phyloP scores from a whole-genome alignment of 176 grass and related monocot genomes.

The Phragmites australis region DNA sequence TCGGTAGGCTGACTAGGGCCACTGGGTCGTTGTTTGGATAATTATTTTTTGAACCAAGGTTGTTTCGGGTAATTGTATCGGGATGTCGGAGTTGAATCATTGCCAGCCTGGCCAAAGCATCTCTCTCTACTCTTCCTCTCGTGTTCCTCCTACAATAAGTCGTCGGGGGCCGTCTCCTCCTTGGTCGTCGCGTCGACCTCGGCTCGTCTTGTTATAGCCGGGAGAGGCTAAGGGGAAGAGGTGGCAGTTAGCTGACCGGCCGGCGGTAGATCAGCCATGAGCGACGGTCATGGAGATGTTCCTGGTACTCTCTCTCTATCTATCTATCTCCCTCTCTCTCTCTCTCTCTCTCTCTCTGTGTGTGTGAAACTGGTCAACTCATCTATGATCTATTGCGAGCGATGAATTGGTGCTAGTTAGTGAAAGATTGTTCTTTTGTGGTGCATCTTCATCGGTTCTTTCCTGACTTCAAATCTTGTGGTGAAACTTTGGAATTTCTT shows the following conservation, averaged over 20 bases:
- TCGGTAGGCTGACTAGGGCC: neutral
- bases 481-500: neutral
- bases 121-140: neutral
- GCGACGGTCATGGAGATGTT: neutral
- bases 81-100: neutral
- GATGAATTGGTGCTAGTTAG: neutral
- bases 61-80: neutral
- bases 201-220: neutral
- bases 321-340: too few relatives aligned
- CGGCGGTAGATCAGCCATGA: slow-evolving; percentile 29
- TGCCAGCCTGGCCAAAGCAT: neutral
- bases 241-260: neutral
- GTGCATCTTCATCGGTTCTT: too few relatives aligned
- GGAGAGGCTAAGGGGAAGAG: neutral
- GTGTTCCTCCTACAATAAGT: too few relatives aligned
- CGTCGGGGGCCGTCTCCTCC: too few relatives aligned
- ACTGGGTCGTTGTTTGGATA: neutral
- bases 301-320: too few relatives aligned
- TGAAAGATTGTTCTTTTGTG: neutral
- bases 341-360: too few relatives aligned
- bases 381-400: neutral
- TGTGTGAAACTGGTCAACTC: too few relatives aligned
- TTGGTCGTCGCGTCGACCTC: neutral
- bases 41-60: neutral
- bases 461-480: too few relatives aligned